phyloP scores from a whole-genome alignment of 495 filamentous ascomycete genomes.

The Xylaria bambusicola region DNA sequence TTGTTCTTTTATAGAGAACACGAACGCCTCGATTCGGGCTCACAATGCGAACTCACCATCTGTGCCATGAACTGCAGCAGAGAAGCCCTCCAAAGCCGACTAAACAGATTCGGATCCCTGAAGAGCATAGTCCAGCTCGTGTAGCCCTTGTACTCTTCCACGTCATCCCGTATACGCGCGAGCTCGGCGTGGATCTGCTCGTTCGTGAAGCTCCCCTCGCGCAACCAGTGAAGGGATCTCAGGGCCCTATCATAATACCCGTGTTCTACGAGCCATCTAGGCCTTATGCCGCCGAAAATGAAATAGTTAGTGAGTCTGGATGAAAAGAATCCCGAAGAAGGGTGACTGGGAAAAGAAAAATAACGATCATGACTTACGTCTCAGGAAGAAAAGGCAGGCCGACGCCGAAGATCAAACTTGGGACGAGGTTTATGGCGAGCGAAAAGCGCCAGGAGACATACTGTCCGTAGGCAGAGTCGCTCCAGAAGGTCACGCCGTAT shows the following conservation, averaged over 20 bases:
- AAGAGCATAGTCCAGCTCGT: conserved; percentile 43
- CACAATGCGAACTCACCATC: conserved; percentile 19
- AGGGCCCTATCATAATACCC: conserved; percentile 39
- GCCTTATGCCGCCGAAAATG: conserved; percentile 22
- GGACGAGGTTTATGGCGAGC: conserved; percentile 46
- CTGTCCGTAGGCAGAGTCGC: conserved; percentile 25
- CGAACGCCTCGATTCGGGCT: too few species aligned
- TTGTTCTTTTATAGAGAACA: too few species aligned
- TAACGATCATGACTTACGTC: conserved; percentile 44
- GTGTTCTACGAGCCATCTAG: conserved; percentile 54
- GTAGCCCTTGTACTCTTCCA: conserved; percentile 33
- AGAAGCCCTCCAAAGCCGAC: conserved; percentile 47
- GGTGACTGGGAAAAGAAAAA: background rate
- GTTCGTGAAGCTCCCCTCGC: conserved; percentile 42
- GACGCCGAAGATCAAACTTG: conserved; percentile 43
- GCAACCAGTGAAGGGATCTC: conserved; percentile 44
- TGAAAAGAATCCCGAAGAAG: background rate
- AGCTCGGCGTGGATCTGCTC: conserved; percentile 41
- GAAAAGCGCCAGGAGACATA: conserved; percentile 50
- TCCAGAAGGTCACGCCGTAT: conserved; percentile 48
- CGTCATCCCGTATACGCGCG: conserved; percentile 39
- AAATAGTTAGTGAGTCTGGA: background rate
- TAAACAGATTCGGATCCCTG: conserved; percentile 40
- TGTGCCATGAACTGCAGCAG: conserved; percentile 57
- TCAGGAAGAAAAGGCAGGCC: conserved; percentile 53